Base-by-base conservation (phyloP, 2,329 filamentous ascomycete genomes). In the Boeremia exigua region DNA sequence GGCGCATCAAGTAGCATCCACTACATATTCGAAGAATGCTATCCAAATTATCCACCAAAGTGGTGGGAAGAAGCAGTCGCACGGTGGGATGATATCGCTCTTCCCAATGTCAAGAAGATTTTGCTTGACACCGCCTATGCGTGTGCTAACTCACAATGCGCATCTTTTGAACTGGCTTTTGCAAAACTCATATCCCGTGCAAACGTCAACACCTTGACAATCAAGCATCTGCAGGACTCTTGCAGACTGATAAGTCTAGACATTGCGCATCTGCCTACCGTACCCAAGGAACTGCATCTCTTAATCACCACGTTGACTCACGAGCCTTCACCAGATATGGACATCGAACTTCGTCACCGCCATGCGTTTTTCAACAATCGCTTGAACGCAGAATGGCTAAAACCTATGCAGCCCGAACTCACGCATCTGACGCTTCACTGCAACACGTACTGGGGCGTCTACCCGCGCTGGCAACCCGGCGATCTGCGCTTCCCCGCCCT, bases 361-460 rank as follows among this genome's bases (percentile, higher is more conserved):
- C 66, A 69, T 17, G 11, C 54, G 4, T 56, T 63, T 25, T 73
- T 72, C 53, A 56, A 53, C 12, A 7, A 40, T 0, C 53, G 65
- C 15, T 54, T 73, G 1, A 43, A 44, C 1, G 27, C 46, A 4
- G 37, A 53, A 9, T 73, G 68, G 68, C 55, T 75, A 2, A 28
- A 45, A 6, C 70, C 68, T 0, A 15, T 65, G 12, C 46, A 58
- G 34, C 4, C 43, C 1, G 54, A 67, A 11, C 65, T 70, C 33
- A 71, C 62, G 1, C 72, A 77, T n/a, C 66, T 82, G 5, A 78
- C 75, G 0, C 56, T 82, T 0, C 80, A 71, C 55, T 69, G 65
- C 3, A 45, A 48, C 7, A 39, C 58, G 3, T 60, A 73, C 1
- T 77, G 75, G 45, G 81, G 75, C 59, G 76, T 80, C 1, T 80